Percentiles rank a stretch among this genome's conserved stretches.
These are phyloP conservation scores for Funneliformis geosporum DNA, from an alignment of 192 early-diverging fungal genomes.

Conservation along the genomic window DNA sequence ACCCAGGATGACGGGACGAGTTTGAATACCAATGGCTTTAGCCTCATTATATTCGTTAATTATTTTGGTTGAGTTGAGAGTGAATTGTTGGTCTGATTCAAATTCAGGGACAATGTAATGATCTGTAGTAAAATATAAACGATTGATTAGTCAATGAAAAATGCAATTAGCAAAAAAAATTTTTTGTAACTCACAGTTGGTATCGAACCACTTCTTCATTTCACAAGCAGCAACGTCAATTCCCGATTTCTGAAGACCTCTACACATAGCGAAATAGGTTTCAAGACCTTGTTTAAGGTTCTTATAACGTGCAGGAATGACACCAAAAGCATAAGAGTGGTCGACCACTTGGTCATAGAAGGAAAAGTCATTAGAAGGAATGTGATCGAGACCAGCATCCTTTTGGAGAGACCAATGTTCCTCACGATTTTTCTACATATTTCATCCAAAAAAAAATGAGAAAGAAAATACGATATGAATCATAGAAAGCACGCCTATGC, in stretches of 20 bases:
- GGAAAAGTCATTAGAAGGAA: slow-evolving; percentile 94
- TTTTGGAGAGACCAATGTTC: slow-evolving; percentile 78
- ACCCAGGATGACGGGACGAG: slow-evolving; percentile 91
- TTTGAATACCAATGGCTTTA: slow-evolving; percentile 85
- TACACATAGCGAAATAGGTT: slow-evolving; percentile 97
- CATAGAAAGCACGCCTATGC: neutral
- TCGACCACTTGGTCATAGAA: slow-evolving; percentile 93
- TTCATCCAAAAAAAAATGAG: neutral
- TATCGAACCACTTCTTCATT: slow-evolving; percentile 99
- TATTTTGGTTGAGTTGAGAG: slow-evolving; percentile 66
- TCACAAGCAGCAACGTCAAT: slow-evolving; percentile 93
- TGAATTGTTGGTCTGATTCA: slow-evolving; percentile 71
- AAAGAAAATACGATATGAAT: slow-evolving; percentile 21
- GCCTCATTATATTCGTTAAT: slow-evolving; percentile 89
- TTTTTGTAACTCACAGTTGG: slow-evolving; percentile 83
- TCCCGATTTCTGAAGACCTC: slow-evolving; percentile 80
- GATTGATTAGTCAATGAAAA: neutral
- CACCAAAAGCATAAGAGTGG: slow-evolving; percentile 60
- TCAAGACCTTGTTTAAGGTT: slow-evolving; percentile 60
- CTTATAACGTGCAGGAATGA: slow-evolving; percentile 72
- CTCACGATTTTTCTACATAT: slow-evolving; percentile 57
- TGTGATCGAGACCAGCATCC: slow-evolving; percentile 66
- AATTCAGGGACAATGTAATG: slow-evolving; percentile 87
- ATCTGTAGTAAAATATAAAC: slow-evolving; percentile 33
- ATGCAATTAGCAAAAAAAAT: neutral